Percentiles rank a stretch among this genome's conserved stretches.
Evolutionary conservation across 208 protist species (phyloP).

Genomic region (Trypanosoma rangeli): DNA sequence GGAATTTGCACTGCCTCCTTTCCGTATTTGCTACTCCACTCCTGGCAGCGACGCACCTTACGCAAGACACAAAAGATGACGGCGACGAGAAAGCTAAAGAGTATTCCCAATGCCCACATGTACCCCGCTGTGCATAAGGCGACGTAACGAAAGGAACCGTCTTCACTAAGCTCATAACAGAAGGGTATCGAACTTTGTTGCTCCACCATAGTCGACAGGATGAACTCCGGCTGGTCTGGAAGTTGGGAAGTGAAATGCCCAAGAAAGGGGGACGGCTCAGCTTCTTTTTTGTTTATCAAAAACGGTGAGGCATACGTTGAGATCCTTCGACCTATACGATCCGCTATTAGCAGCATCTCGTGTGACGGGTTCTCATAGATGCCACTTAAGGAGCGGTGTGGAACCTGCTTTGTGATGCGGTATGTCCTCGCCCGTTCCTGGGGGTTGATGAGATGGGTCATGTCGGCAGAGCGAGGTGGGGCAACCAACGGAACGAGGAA

Average conservation of each 20-base stretch:
- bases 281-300: conserved; percentile 29
- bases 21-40: background rate
- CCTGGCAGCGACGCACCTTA: background rate
- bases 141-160: conserved; percentile 75
- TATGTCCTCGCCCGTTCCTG: conserved; percentile 38
- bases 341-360: conserved; percentile 72
- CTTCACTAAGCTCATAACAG: conserved; percentile 78
- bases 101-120: conserved; percentile 58
- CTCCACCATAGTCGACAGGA: conserved; percentile 71
- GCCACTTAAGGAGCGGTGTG: conserved; percentile 68
- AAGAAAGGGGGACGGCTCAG: conserved; percentile 56
- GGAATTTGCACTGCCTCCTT: background rate
- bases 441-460: conserved; percentile 3
- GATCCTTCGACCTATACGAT: conserved; percentile 75
- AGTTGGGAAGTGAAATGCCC: conserved; percentile 69
- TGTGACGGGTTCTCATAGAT: conserved; percentile 83
- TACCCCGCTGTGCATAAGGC: conserved; percentile 77
- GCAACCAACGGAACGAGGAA: conserved; percentile 73
- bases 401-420: conserved; percentile 41
- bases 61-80: conserved; percentile 15
- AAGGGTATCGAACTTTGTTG: conserved; percentile 80
- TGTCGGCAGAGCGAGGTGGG: conserved; percentile 1
- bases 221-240: conserved; percentile 86
- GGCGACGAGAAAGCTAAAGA: conserved; percentile 35
- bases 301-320: conserved; percentile 74